A percentile compares a stretch with the other conserved stretches of the same genome.
Evolutionary conservation across 1,139 yeast genomes (phyloP).

Genomic region (Geotrichum australiense): DNA sequence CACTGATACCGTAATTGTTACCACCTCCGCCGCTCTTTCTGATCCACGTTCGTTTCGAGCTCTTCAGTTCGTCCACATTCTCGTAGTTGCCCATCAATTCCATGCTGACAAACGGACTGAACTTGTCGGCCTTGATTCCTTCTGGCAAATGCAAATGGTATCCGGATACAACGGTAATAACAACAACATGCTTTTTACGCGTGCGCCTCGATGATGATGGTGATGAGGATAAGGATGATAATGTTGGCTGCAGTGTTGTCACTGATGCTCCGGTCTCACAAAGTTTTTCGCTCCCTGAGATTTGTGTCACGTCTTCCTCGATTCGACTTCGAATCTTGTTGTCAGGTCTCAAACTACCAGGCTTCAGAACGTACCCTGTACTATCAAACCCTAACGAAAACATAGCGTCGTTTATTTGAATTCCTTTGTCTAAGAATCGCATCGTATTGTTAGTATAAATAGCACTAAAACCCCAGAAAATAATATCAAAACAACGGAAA

Average conservation of each 20-base stretch:
- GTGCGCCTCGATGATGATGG: constrained; percentile 1
- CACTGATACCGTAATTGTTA: constrained; percentile 1
- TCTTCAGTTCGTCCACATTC: constrained; percentile 6
- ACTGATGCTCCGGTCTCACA: constrained; percentile 9
- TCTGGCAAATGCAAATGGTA: constrained; percentile 73
- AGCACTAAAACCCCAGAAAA: too few relatives aligned
- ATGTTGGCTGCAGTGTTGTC: background rate
- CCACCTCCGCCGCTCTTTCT: constrained; percentile 2
- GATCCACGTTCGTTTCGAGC: constrained; percentile 10
- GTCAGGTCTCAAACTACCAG: constrained; percentile 33
- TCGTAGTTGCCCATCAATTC: constrained; percentile 44
- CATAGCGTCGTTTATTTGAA: constrained; percentile 82
- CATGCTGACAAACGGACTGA: constrained; percentile 53
- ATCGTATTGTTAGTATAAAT: background rate
- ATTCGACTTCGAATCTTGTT: background rate
- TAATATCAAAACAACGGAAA: too few relatives aligned
- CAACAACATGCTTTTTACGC: constrained; percentile 33
- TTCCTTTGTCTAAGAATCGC: constrained; percentile 68
- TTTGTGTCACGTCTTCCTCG: constrained; percentile 3
- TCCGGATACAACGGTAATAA: constrained; percentile 56
- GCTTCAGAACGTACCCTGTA: constrained; percentile 76
- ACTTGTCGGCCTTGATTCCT: constrained; percentile 39
- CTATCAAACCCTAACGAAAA: constrained; percentile 48
- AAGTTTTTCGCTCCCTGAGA: background rate
- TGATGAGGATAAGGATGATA: too few relatives aligned